Evolutionary conservation across 2,329 filamentous ascomycete genomes (phyloP), one percentile per base, ranked within the genome.

Genomic region (Trichoderma gracile): DNA sequence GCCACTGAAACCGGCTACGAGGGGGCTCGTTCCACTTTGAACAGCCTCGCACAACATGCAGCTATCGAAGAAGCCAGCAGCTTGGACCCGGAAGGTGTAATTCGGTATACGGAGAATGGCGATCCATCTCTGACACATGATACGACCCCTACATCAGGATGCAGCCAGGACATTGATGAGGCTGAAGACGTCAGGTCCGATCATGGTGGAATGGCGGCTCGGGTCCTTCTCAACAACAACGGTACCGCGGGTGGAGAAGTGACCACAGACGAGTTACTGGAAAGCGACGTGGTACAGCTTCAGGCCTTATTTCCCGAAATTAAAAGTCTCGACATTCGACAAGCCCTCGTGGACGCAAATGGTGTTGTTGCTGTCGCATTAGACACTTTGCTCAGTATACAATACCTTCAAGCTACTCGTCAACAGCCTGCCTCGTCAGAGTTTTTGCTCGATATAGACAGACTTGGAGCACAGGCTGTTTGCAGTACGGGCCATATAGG

Each of bases 361-460:
- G 86, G 88, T 0, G 86, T 92, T 68, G 84, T 91, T 45, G 85
- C 88, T 65, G 81, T 82, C 15, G 86, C 92, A 1, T 87, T 96
- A 67, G 92, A 97, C 70, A 87, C 92, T 65, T 79, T 98, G 14
- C 82, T 97, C 38, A 96, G 90, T 68, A 82, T 92, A 15, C 86
- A 90, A 21, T 92, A 89, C 71, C 87, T 97, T 5, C 86, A 92
- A 65, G 86, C 92, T 64, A 83, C 81, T 1, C 84, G 84, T 0
- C 80, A 85, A 61, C 80, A 84, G 1, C 79, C 82, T 1, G 94
- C 90, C 73, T 91, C 93, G 0, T 81, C 97, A n/a, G 92, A 97
- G 65, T 92, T 86, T 0, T 97, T 97, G 73, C 87, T 86, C 23
- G 82, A 86, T 45, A 82, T 82, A 0, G 82, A 86, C 17, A 77